A percentile compares a stretch with the other conserved stretches of the same genome.
Evolutionary conservation across 257 asterid species (phyloP).

Genomic region (Petrea volubilis): DNA sequence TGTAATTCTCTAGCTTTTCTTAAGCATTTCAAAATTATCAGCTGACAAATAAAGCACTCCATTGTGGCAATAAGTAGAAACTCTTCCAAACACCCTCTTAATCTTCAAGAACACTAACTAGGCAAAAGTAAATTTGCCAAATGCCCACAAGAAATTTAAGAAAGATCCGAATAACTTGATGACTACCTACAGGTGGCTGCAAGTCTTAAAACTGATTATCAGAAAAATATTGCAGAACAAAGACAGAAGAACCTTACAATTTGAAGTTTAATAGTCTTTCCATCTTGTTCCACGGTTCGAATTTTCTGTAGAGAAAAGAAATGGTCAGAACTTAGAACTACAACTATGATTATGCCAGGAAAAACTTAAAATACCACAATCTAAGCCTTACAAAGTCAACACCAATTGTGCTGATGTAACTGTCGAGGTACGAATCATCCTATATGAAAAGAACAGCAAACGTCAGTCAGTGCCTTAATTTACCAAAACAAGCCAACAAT

Average conservation of each 20-base stretch:
- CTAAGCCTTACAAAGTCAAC: slow-evolving; percentile 81
- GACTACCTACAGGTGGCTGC: neutral
- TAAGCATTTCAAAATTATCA: too few relatives aligned
- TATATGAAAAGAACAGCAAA: slow-evolving; percentile 25
- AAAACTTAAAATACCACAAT: slow-evolving; percentile 9
- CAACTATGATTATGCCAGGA: neutral
- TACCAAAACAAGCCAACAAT: slow-evolving; percentile 2
- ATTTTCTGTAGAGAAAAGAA: slow-evolving; percentile 59
- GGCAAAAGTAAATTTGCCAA: neutral
- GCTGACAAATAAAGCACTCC: too few relatives aligned
- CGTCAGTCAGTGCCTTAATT: slow-evolving; percentile 7
- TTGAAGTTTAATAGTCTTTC: slow-evolving; percentile 86
- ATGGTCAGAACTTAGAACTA: slow-evolving; percentile 4
- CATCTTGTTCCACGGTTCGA: slow-evolving; percentile 91
- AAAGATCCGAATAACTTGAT: neutral
- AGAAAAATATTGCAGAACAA: slow-evolving; percentile 6
- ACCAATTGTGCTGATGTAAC: slow-evolving; percentile 92
- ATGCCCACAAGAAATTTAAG: neutral
- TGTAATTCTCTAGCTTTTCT: too few relatives aligned
- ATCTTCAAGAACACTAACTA: neutral
- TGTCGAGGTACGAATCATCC: slow-evolving; percentile 89
- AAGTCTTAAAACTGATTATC: neutral
- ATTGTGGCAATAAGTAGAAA: too few relatives aligned
- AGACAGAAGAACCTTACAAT: slow-evolving; percentile 48
- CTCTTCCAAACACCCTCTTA: too few relatives aligned